Percentiles rank a stretch among this genome's conserved stretches.
phyloP scores from a whole-genome alignment of 179 eudicot genomes.

The Silene noctiflora region DNA sequence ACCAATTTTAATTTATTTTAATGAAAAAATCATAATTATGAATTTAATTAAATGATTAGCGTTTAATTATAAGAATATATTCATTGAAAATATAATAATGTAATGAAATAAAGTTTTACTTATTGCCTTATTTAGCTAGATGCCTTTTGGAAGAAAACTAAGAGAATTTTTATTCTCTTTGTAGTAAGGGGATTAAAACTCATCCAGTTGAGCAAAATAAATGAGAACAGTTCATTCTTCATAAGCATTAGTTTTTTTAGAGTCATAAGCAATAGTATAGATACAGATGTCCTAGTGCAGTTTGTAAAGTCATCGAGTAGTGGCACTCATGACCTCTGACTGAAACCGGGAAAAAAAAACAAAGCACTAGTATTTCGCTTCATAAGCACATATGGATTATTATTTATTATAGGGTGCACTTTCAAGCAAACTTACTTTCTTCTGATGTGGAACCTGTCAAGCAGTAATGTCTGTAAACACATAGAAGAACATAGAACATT shows the following conservation, averaged over 20 bases:
- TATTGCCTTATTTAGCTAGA: no score
- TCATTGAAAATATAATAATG: no score
- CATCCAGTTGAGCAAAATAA: background rate
- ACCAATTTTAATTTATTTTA: no score
- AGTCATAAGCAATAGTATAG: no score
- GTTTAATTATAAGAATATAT: no score
- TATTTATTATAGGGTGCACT: background rate
- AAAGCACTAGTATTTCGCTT: background rate
- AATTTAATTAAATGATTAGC: no score
- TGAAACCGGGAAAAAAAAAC: background rate
- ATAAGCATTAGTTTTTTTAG: background rate
- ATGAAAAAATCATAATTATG: no score
- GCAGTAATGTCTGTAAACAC: constrained; percentile 74
- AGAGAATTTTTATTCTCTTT: no score
- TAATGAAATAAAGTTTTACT: no score
- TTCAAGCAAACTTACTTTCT: constrained; percentile 49
- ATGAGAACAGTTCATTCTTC: background rate
- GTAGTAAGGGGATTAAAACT: no score
- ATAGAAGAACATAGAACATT: constrained; percentile 8
- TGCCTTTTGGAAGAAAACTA: no score
- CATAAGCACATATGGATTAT: background rate
- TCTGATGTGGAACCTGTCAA: constrained; percentile 66
- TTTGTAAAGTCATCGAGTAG: background rate
- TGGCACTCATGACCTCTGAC: background rate
- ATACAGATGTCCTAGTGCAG: background rate